Base-by-base conservation (phyloP, 805 yeast genomes). In the Tetrapisispora pingtungensis region DNA sequence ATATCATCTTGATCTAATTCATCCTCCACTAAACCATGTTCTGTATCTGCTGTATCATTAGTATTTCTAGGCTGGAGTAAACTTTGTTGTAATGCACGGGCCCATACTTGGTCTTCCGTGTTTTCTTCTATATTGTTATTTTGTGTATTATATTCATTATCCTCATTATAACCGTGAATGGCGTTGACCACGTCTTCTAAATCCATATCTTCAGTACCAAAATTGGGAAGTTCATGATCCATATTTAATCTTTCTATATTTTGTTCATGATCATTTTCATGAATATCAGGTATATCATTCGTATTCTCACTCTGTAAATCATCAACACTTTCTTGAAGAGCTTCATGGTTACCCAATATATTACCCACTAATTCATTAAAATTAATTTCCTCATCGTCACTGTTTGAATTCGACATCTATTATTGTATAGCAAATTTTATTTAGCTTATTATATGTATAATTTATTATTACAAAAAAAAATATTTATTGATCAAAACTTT, bases 141-240 rank as follows among this genome's bases (percentile, higher is more conserved):
- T 8, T 2, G 24, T 15, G n/a, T 27, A 10, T 34, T 35, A 22
- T 26, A 22, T 2, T 30, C 40, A 7, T 40, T 45, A 31, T 42
- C 19, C 3, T 30, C 40, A n/a, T 41, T 46, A 33, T 42, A 33
- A 32, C 53, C 53, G 47, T 60, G 58, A 28, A 68, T 66, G 2
- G 73, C 73, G 48, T 59, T 66, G 17, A 68, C 66, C 15, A 64
- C 68, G 18, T 65, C 61, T 18, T 64, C 71, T 24, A 68, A 47
- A 47, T 65, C 69, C 26, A 54, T 61, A 34, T 62, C 69, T 10
- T 49, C 53, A 15, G 50, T 52, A 7, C 46, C 57, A 33, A 57
- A 53, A 35, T 51, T 52, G 1, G 59, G 61, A n/a, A 56, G 33
- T n/a, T 54, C 53, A 8, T 44, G 45, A 30, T 47, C 48, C 49